These are phyloP conservation scores for Podaxis sp. DNA, from an alignment of 768 basidiomycete genomes.

Conservation along the genomic window DNA sequence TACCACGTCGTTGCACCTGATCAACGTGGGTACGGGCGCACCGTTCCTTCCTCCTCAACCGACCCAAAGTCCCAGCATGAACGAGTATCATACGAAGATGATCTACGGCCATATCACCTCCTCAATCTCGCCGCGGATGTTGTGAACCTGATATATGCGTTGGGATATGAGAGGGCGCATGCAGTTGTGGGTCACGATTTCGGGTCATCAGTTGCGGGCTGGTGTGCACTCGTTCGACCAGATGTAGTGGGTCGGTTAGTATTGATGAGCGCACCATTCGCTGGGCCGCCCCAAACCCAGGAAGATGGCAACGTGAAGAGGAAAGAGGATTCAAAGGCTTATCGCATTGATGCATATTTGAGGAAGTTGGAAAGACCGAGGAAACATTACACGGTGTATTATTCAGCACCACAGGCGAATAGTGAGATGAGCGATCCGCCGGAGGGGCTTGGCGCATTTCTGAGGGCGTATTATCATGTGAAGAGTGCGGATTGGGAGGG, in stretches of 20 bases:
- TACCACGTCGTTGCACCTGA: slow-evolving; percentile 67
- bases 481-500: slow-evolving; percentile 55
- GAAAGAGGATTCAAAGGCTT: slow-evolving; percentile 15
- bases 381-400: slow-evolving; percentile 58
- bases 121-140: slow-evolving; percentile 53
- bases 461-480: slow-evolving; percentile 55
- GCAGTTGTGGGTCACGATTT: slow-evolving; percentile 63
- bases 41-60: slow-evolving; percentile 12
- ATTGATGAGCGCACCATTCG: slow-evolving; percentile 59
- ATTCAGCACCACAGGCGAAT: slow-evolving; percentile 44
- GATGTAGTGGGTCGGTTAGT: slow-evolving; percentile 56
- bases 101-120: slow-evolving; percentile 47
- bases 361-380: slow-evolving; percentile 44
- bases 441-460: slow-evolving; percentile 42
- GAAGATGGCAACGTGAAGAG: slow-evolving; percentile 11
- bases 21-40: slow-evolving; percentile 53
- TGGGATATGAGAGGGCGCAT: slow-evolving; percentile 45
- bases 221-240: slow-evolving; percentile 52
- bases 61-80: slow-evolving; percentile 12
- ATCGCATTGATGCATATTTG: slow-evolving; percentile 26
- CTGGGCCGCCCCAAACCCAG: slow-evolving; percentile 37
- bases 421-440: slow-evolving; percentile 41
- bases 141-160: slow-evolving; percentile 46
- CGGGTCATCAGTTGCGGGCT: slow-evolving; percentile 52
- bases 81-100: slow-evolving; percentile 42